Evolutionary conservation across 140 eudicot species (phyloP).

Genomic region (Erigeron philadelphicus): DNA sequence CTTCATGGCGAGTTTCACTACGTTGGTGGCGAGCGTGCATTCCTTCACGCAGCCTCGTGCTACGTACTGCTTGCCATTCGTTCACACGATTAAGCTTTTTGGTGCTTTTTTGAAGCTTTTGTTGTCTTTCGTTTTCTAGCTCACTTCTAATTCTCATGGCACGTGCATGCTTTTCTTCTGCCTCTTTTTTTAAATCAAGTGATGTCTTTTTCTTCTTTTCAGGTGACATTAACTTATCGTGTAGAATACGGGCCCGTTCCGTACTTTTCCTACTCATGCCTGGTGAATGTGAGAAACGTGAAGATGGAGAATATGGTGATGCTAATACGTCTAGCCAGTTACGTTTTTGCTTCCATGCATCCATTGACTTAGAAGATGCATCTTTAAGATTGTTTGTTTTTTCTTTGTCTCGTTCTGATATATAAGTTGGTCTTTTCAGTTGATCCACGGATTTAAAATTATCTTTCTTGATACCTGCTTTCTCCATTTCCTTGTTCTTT

Average conservation of each 20-base stretch:
- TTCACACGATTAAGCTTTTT: slow-evolving; percentile 86
- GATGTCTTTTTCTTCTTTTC: slow-evolving; percentile 87
- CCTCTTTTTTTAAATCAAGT: slow-evolving; percentile 79
- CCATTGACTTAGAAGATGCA: slow-evolving; percentile 53
- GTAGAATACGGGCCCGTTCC: slow-evolving; percentile 76
- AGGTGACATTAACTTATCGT: slow-evolving; percentile 91
- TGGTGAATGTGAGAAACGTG: slow-evolving; percentile 87
- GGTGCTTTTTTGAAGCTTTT: slow-evolving; percentile 77
- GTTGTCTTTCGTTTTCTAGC: slow-evolving; percentile 81
- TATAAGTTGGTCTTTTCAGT: slow-evolving; percentile 33
- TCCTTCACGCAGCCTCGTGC: slow-evolving; percentile 70
- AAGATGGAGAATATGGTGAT: slow-evolving; percentile 60
- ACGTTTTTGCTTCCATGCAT: slow-evolving; percentile 96
- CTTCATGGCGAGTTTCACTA: slow-evolving; percentile 91
- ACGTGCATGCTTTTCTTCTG: slow-evolving; percentile 91
- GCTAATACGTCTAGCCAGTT: slow-evolving; percentile 89
- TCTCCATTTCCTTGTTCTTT: slow-evolving; percentile 59
- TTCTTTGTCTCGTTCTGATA: slow-evolving; percentile 59
- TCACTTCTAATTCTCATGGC: slow-evolving; percentile 79
- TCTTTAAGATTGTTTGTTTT: slow-evolving; percentile 45
- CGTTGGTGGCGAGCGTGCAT: slow-evolving; percentile 89
- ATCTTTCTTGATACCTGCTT: slow-evolving; percentile 36
- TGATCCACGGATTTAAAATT: slow-evolving; percentile 44
- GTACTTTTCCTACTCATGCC: slow-evolving; percentile 75
- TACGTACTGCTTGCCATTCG: slow-evolving; percentile 94